phyloP scores from a whole-genome alignment of 257 asterid species.

The Jacaranda mimosifolia region DNA sequence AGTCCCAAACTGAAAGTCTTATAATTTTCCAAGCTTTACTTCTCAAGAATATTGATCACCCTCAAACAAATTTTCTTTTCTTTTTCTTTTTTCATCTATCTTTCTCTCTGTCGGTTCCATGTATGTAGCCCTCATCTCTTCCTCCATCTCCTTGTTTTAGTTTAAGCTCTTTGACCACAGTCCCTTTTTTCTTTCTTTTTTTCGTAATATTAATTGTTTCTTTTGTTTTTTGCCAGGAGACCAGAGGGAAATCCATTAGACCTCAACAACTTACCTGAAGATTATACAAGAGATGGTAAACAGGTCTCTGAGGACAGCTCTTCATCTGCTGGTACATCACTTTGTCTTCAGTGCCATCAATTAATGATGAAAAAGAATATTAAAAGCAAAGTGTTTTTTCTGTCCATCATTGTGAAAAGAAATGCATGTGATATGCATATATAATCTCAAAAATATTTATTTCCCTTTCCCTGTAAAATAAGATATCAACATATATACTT shows the following conservation, averaged over 20 bases:
- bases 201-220: not conserved
- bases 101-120: constrained; percentile 77
- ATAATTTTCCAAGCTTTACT: constrained; percentile 52
- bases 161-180: not conserved
- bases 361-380: too few species aligned
- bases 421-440: not conserved
- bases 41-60: constrained; percentile 37
- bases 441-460: not conserved
- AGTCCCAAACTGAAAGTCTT: constrained; percentile 76
- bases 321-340: constrained; percentile 77
- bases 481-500: not conserved
- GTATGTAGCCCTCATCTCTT: constrained; percentile 66
- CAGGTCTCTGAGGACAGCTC: constrained; percentile 74
- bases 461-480: not conserved
- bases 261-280: constrained; percentile 98
- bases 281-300: constrained; percentile 68
- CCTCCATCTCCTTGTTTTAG: constrained; percentile 14
- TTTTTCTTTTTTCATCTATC: constrained; percentile 39
- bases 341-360: constrained; percentile 29
- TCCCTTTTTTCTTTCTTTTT: not conserved
- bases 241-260: constrained; percentile 81
- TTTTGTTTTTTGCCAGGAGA: constrained; percentile 65
- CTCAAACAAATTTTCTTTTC: constrained; percentile 3
- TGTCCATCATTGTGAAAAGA: too few species aligned
- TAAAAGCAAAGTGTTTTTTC: too few species aligned